These are phyloP conservation scores for Heterobasidion parviporum DNA, from an alignment of 1,284 basidiomycete species.

Conservation along the genomic window DNA sequence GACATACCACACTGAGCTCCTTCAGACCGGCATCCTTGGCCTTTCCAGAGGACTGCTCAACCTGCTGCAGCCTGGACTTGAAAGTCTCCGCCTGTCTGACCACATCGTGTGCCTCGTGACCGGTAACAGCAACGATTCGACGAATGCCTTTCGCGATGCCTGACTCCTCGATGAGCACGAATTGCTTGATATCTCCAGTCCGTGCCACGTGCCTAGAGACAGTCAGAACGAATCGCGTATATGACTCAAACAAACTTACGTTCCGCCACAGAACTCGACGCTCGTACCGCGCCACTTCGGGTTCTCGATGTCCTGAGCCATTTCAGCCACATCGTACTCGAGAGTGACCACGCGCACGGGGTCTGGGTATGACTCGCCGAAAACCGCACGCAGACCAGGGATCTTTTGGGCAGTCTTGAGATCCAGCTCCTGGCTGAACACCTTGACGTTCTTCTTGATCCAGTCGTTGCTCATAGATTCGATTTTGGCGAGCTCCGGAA, in stretches of 20 bases:
- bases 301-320: slow-evolving; percentile 79
- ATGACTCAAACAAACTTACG: slow-evolving; percentile 45
- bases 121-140: slow-evolving; percentile 90
- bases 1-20: slow-evolving; percentile 64
- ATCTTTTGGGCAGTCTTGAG: slow-evolving; percentile 84
- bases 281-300: slow-evolving; percentile 87
- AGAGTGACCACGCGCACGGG: slow-evolving; percentile 93
- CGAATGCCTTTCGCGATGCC: slow-evolving; percentile 98
- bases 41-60: slow-evolving; percentile 63
- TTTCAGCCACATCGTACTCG: slow-evolving; percentile 83
- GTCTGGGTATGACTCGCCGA: slow-evolving; percentile 97
- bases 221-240: neutral
- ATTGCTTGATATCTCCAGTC: slow-evolving; percentile 94
- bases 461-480: slow-evolving; percentile 82
- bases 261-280: slow-evolving; percentile 97
- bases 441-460: slow-evolving; percentile 85
- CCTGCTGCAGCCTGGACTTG: slow-evolving; percentile 54
- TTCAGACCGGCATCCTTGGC: slow-evolving; percentile 86
- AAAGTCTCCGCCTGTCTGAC: slow-evolving; percentile 65
- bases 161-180: slow-evolving; percentile 92
- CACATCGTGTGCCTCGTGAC: slow-evolving; percentile 84
- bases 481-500: slow-evolving; percentile 75
- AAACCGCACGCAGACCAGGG: slow-evolving; percentile 91
- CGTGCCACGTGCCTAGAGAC: slow-evolving; percentile 75
- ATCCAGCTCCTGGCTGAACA: slow-evolving; percentile 83